A percentile compares a stretch with the other conserved stretches of the same genome.
phyloP scores from a whole-genome alignment of 805 yeast species.

The Kodamaea kakaduensis region DNA sequence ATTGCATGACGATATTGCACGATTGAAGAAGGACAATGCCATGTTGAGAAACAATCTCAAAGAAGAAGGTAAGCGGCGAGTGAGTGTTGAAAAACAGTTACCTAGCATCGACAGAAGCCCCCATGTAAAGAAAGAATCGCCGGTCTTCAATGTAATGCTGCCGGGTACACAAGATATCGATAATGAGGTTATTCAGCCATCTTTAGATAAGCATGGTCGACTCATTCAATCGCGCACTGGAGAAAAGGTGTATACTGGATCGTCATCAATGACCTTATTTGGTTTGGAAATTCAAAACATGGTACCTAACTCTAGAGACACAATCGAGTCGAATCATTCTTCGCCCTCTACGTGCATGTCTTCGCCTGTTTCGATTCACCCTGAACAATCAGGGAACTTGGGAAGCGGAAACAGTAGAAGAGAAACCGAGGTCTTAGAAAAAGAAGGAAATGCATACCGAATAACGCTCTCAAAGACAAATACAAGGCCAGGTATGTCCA shows the following conservation, averaged over 20 bases:
- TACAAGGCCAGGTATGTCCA: conserved; percentile 63
- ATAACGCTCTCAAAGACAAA: conserved; percentile 66
- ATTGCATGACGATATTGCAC: conserved; percentile 63
- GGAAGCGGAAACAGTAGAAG: conserved; percentile 17
- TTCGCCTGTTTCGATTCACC: conserved; percentile 6
- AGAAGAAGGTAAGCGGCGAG: conserved; percentile 15
- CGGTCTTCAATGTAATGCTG: no score
- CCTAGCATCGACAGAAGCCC: no score
- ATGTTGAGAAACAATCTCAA: conserved; percentile 45
- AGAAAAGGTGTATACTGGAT: conserved; percentile 71
- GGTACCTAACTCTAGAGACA: conserved; percentile 29
- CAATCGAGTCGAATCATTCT: conserved; percentile 16
- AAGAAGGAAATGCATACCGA: conserved; percentile 73
- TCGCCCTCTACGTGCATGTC: conserved; percentile 10
- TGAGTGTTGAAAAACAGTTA: not conserved
- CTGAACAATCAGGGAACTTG: not conserved
- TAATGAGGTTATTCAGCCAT: conserved; percentile 61
- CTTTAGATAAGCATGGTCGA: conserved; percentile 67
- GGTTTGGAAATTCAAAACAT: conserved; percentile 72
- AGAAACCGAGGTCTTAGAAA: conserved; percentile 59
- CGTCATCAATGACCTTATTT: conserved; percentile 78
- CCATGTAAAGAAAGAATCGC: no score
- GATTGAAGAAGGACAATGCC: conserved; percentile 63
- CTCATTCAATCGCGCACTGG: conserved; percentile 73
- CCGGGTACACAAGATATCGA: not conserved